phyloP scores from a whole-genome alignment of 192 early-diverging fungal species.

The Backusella circina region DNA sequence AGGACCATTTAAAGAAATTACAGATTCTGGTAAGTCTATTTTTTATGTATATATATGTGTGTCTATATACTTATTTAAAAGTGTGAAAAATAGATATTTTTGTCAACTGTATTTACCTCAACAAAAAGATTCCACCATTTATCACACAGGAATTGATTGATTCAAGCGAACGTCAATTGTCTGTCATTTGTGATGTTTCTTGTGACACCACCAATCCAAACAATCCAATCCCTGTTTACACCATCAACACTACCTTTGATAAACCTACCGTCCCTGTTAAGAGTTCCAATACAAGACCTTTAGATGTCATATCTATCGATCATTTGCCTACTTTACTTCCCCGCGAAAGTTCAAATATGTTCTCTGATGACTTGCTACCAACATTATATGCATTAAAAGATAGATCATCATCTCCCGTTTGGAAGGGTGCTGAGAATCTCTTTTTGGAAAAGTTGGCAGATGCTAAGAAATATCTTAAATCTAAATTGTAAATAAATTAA shows the following conservation, averaged over 20 bases:
- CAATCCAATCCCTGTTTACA: slow-evolving; percentile 96
- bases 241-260: slow-evolving; percentile 89
- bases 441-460: slow-evolving; percentile 73
- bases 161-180: slow-evolving; percentile 55
- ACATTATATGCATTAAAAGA: slow-evolving; percentile 67
- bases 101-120: slow-evolving; percentile 98
- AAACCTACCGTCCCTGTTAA: slow-evolving; percentile 76
- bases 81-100: slow-evolving; percentile 66
- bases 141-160: slow-evolving; percentile 78
- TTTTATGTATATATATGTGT: neutral
- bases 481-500: slow-evolving; percentile 4
- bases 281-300: slow-evolving; percentile 54
- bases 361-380: slow-evolving; percentile 80
- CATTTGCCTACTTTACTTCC: slow-evolving; percentile 95
- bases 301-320: slow-evolving; percentile 94
- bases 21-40: slow-evolving; percentile 39
- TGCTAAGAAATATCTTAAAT: neutral
- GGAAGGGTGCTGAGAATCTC: slow-evolving; percentile 81
- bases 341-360: slow-evolving; percentile 85
- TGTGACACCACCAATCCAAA: slow-evolving; percentile 97
- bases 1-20: slow-evolving; percentile 90
- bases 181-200: slow-evolving; percentile 87
- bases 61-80: neutral
- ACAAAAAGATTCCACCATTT: slow-evolving; percentile 88
- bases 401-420: slow-evolving; percentile 61